Evolutionary conservation across 2,329 filamentous ascomycete genomes (phyloP), one percentile per base, ranked within the genome.

Genomic region (Colletotrichum filicis): DNA sequence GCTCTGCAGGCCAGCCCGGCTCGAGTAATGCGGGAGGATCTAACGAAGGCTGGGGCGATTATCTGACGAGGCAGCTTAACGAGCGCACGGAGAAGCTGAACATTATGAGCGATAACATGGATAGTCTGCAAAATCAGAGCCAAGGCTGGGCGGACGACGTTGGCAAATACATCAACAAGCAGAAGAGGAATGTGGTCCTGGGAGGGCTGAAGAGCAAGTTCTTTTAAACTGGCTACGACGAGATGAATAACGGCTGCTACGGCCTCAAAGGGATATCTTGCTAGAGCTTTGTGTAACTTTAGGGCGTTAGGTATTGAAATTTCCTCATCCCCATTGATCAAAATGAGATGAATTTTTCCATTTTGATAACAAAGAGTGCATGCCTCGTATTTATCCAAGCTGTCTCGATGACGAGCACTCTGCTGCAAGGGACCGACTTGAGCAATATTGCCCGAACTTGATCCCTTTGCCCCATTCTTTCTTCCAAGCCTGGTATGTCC

Each of bases 11-110:
- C 22, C 80, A 83, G 80, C 73, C 76, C 80, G 71, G 66, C 2
- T 5, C 67, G 7, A 73, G 77, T 66, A 63, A 74, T 16, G 77
- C 75, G 5, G 77, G 76, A 5, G 76, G 75, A 6, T 69, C 82
- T 73, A 85, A 89, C 71, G 92, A 97, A 76, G 90, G 90, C 0
- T 92, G 91, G 90, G 90, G 90, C 78, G 92, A 95, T 56, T 98
- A 97, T 79, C 91, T 98, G 82, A 92, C 93, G 11, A 89, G 95
- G 46, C 94, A 97, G 81, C 83, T 99, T 58, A 95, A 97, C 77
- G 95, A 98, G 83, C 86, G 97, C 63, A 98, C 97, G 0, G 95
- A 98, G 84, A 95, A 92, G 79, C 85, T 99, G 71, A 93, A 92
- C 57, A 85, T 97, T 5, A 92, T 96, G 83, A 93, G 92, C 2